These are phyloP conservation scores for Ceratobasidium sp. DNA, from an alignment of 1,284 basidiomycete species.

Conservation along the genomic window DNA sequence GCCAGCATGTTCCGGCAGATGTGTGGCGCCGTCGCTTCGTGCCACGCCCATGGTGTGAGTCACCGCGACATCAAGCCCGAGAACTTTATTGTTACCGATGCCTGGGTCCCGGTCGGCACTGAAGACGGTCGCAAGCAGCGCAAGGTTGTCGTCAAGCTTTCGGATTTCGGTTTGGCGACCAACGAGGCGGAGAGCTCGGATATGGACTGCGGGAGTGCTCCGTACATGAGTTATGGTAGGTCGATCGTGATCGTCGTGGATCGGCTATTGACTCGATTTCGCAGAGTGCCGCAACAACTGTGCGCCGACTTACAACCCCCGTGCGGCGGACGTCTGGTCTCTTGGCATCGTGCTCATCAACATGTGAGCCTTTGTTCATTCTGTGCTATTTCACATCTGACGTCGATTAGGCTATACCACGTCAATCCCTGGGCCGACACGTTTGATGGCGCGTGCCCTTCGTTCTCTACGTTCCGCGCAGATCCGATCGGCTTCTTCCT, in stretches of 20 bases:
- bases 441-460: constrained; percentile 76
- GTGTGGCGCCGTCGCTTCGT: constrained; percentile 97
- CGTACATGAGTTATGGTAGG: constrained; percentile 98
- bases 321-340: constrained; percentile 98
- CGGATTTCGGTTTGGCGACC: constrained; percentile 97
- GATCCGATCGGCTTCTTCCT: constrained; percentile 90
- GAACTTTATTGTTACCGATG: constrained; percentile 94
- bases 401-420: constrained; percentile 85
- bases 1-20: constrained; percentile 98
- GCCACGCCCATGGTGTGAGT: constrained; percentile 92
- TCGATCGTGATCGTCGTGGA: constrained; percentile 27
- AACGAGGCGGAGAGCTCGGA: constrained; percentile 90
- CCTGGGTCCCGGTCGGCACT: constrained; percentile 67
- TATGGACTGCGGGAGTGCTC: constrained; percentile 98
- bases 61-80: constrained; percentile 99
- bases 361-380: constrained; percentile 71
- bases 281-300: constrained; percentile 98
- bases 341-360: constrained; percentile 99
- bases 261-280: constrained; percentile 37
- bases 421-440: constrained; percentile 99
- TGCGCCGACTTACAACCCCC: constrained; percentile 91
- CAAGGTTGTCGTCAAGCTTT: constrained; percentile 89
- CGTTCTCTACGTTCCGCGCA: constrained; percentile 86
- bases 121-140: constrained; percentile 67
- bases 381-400: constrained; percentile 27